Percentiles rank a stretch among this genome's conserved stretches.
Conservation (phyloP, 768 basidiomycete genomes). For the Lentinula edodes region DNA sequence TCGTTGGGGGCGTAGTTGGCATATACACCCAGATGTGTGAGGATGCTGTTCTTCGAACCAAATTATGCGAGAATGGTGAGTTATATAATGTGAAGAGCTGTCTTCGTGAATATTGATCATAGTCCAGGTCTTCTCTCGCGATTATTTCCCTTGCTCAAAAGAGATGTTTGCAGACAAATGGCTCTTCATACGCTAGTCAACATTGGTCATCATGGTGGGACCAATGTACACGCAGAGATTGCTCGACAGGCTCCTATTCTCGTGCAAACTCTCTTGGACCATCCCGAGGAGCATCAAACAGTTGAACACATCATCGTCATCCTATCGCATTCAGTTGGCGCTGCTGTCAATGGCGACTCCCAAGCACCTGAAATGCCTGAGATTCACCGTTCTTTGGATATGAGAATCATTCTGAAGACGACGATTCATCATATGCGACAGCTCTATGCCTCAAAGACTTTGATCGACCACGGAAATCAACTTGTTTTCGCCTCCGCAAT, state of each 20-base stretch:
- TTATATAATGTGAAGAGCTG: background rate
- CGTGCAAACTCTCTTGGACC: constrained; percentile 39
- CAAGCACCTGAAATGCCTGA: constrained; percentile 22
- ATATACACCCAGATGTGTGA: constrained; percentile 61
- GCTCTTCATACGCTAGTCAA: constrained; percentile 52
- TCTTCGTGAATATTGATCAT: too few relatives aligned
- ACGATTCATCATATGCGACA: constrained; percentile 37
- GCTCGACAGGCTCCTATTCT: constrained; percentile 38
- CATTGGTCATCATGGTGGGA: constrained; percentile 59
- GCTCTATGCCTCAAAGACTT: constrained; percentile 32
- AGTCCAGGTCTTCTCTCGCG: constrained; percentile 43
- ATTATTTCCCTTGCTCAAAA: constrained; percentile 48
- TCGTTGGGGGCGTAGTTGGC: constrained; percentile 50
- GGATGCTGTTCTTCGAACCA: constrained; percentile 54
- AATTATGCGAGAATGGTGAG: constrained; percentile 53
- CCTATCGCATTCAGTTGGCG: constrained; percentile 44
- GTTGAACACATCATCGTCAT: constrained; percentile 48
- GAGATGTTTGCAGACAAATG: constrained; percentile 41
- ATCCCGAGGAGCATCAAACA: constrained; percentile 43
- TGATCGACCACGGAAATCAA: constrained; percentile 50
- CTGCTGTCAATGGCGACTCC: constrained; percentile 23
- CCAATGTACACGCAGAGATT: constrained; percentile 42
- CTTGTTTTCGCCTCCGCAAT: constrained; percentile 39
- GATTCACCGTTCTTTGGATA: constrained; percentile 30
- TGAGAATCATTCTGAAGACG: constrained; percentile 37